phyloP scores from a whole-genome alignment of 441 rosid species.

The Gossypium laxum region DNA sequence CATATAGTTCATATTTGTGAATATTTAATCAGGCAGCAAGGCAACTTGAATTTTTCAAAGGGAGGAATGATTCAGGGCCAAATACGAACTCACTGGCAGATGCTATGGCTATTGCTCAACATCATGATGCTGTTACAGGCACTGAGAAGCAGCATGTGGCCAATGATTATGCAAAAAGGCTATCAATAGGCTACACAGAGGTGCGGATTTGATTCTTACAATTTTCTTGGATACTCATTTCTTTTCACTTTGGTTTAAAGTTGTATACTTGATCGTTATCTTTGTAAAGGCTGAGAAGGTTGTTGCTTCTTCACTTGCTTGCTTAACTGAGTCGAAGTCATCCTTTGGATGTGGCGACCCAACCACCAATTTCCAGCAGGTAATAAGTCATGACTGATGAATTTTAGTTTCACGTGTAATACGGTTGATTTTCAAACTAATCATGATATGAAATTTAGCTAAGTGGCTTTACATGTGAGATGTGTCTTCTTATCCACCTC shows the following conservation, averaged over 20 bases:
- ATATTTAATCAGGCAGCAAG: slow-evolving; percentile 62
- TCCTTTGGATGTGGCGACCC: slow-evolving; percentile 27
- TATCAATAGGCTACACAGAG: slow-evolving; percentile 79
- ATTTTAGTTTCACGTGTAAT: neutral
- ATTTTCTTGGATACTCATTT: slow-evolving; percentile 14
- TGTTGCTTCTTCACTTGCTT: slow-evolving; percentile 71
- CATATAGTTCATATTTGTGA: neutral
- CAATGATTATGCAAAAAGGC: slow-evolving; percentile 81
- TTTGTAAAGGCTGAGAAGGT: slow-evolving; percentile 74
- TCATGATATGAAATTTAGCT: neutral
- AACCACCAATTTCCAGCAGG: slow-evolving; percentile 63
- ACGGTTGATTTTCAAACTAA: neutral
- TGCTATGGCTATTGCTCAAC: slow-evolving; percentile 91
- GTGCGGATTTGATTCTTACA: slow-evolving; percentile 27
- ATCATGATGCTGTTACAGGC: slow-evolving; percentile 94
- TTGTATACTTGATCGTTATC: slow-evolving; percentile 6
- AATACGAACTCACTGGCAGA: slow-evolving; percentile 78
- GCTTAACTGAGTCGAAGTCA: slow-evolving; percentile 45
- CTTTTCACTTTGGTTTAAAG: slow-evolving; percentile 12
- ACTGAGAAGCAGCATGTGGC: slow-evolving; percentile 96
- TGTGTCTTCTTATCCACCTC: neutral
- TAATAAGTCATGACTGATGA: slow-evolving; percentile 18
- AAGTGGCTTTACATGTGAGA: slow-evolving; percentile 6
- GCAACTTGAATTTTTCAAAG: slow-evolving; percentile 80
- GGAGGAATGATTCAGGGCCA: slow-evolving; percentile 57